A percentile compares a stretch with the other conserved stretches of the same genome.
These are phyloP conservation scores for Geranomyces variabilis DNA, from an alignment of 192 early-diverging fungal species.

Conservation along the genomic window DNA sequence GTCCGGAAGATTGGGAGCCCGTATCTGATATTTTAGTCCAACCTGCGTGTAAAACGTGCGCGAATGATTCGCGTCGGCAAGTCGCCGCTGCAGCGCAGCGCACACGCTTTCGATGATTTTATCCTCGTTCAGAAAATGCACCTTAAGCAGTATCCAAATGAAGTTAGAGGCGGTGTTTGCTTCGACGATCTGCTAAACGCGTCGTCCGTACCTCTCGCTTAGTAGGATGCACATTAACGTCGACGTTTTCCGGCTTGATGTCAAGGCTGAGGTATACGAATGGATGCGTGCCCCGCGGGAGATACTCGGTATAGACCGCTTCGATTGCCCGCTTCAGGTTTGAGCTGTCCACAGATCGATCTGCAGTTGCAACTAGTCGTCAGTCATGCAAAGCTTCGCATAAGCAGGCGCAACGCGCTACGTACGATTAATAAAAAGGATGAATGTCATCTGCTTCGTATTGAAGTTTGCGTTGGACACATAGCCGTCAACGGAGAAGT, in stretches of 20 bases:
- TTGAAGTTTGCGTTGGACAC: conserved; percentile 89
- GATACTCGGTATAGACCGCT: conserved; percentile 71
- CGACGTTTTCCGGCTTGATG: conserved; percentile 86
- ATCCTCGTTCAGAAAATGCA: conserved; percentile 93
- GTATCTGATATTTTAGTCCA: too few species aligned
- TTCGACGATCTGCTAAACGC: not conserved
- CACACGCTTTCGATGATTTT: conserved; percentile 70
- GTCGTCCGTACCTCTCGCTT: conserved; percentile 73
- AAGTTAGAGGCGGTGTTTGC: not conserved
- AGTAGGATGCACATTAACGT: conserved; percentile 98
- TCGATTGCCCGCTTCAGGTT: conserved; percentile 84
- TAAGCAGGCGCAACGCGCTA: not conserved
- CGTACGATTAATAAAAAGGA: conserved; percentile 96
- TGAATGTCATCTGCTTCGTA: conserved; percentile 79
- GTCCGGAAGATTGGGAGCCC: too few species aligned
- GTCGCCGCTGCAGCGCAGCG: conserved; percentile 67
- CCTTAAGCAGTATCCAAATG: conserved; percentile 43
- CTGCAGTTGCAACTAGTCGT: conserved; percentile 38
- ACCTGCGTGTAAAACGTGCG: conserved; percentile 77
- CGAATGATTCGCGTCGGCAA: conserved; percentile 73
- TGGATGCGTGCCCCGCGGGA: conserved; percentile 86
- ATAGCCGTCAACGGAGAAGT: conserved; percentile 72
- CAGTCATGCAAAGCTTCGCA: not conserved
- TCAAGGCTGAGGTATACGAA: conserved; percentile 91
- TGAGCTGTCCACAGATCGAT: conserved; percentile 81